Conservation (phyloP, 768 basidiomycete genomes). For the Leucogyrophana mollusca region DNA sequence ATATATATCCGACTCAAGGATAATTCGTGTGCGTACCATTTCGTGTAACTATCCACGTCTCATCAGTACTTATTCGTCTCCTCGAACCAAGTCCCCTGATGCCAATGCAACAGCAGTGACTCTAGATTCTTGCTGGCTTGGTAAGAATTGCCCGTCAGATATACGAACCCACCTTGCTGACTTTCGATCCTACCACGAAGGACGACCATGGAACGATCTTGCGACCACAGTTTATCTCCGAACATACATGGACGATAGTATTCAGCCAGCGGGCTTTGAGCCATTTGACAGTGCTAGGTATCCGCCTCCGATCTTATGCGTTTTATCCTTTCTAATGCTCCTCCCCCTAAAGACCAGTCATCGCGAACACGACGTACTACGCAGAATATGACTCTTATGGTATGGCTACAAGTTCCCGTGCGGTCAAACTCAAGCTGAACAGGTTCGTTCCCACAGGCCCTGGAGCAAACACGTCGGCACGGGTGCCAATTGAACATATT, state of each 20-base stretch:
- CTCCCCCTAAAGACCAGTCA: conserved; percentile 36
- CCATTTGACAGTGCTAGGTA: conserved; percentile 43
- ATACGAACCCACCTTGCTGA: background rate
- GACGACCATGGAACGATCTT: conserved; percentile 62
- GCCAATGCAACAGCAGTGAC: conserved; percentile 50
- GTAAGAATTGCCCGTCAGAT: conserved; percentile 21
- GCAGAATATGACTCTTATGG: conserved; percentile 56
- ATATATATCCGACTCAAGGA: conserved; percentile 52
- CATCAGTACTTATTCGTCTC: background rate
- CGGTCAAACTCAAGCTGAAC: background rate
- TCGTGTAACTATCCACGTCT: conserved; percentile 30
- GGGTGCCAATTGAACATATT: conserved; percentile 48
- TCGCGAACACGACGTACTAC: conserved; percentile 55
- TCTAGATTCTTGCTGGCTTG: conserved; percentile 48
- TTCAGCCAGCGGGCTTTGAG: conserved; percentile 49
- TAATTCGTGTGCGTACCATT: conserved; percentile 37
- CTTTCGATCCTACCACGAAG: conserved; percentile 6
- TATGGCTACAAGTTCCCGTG: conserved; percentile 14
- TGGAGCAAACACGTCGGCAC: conserved; percentile 44
- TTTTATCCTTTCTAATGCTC: background rate
- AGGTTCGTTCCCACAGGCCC: conserved; percentile 35
- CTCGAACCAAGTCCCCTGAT: conserved; percentile 49
- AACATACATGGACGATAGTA: conserved; percentile 59
- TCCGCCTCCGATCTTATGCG: background rate
- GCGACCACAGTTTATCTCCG: conserved; percentile 52